Base-by-base conservation (phyloP, 139 green algal genomes). In the Eudorina sp. region DNA sequence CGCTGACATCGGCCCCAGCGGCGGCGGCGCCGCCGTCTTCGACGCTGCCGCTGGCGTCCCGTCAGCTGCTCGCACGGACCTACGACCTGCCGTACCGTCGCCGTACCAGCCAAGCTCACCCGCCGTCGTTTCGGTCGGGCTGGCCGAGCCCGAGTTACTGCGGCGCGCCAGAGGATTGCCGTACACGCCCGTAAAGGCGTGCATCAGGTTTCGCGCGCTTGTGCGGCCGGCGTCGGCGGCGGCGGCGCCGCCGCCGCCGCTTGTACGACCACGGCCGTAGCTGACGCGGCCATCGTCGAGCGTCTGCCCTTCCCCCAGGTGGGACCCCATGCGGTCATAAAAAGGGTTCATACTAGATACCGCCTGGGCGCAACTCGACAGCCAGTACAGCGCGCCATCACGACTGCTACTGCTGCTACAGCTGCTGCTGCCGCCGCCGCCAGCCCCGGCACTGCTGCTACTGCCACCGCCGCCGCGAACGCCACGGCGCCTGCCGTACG, bases 271-370 rank as follows among this genome's bases (percentile, higher is more conserved):
- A 31, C 62, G 14, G 19, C n/a, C 34, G 64, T 38, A 23, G 64
- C 25, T 6, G 18, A 13, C 64, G 34, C 21, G 25, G 29, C 38
- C 64, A 43, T 73, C 64, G 64, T 40, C 64, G 5, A 73, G 13
- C 29, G n/a, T 6, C 19, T 31, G 21, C 31, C 16, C 62, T 72
- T 40, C 23, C 55, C 29, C 55, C 55, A 23, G 23, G 7, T 66
- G 29, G n/a, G n/a, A n/a, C n/a, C n/a, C n/a, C 55, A 27, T 66
- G 11, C 46, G 66, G 2, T 83, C 75, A 16, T 34, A 83, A 31
- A 83, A 46, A n/a, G 75, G 75, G 75, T 83, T 83, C n/a, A 53
- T 48, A 34, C 9, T 66, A 6, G 46, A 18, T 8, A 43, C 70
- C 23, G 62, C 23, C n/a, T 34, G 19, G 21, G 62, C 21, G 62